phyloP scores from a whole-genome alignment of 1,284 basidiomycete genomes.

The Cryptococcus depauperatus region DNA sequence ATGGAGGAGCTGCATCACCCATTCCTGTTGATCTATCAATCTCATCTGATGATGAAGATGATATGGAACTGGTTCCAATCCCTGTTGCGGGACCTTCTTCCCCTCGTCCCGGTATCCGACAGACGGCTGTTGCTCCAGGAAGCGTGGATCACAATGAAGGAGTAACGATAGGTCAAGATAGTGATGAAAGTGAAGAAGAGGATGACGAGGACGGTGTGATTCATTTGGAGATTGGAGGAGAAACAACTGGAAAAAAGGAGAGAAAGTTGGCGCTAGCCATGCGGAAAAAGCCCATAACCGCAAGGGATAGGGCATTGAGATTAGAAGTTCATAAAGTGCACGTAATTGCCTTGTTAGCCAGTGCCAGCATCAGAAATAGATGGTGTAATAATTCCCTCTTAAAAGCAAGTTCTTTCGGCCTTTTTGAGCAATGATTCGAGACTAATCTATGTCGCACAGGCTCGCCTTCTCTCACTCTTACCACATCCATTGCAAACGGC shows the following conservation, averaged over 20 bases:
- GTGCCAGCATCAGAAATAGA: conserved; percentile 66
- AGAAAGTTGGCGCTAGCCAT: conserved; percentile 32
- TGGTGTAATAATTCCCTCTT: conserved; percentile 78
- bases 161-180: conserved; percentile 13
- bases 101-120: conserved; percentile 16
- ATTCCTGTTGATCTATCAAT: neutral
- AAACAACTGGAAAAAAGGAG: conserved; percentile 36
- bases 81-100: conserved; percentile 22
- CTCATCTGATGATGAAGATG: conserved; percentile 26
- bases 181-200: conserved; percentile 19
- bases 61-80: conserved; percentile 42
- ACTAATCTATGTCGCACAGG: conserved; percentile 19
- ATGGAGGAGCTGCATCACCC: conserved; percentile 1
- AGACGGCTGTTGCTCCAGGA: conserved; percentile 9
- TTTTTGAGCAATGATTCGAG: neutral
- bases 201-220: conserved; percentile 29
- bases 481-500: conserved; percentile 69
- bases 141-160: conserved; percentile 19
- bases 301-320: conserved; percentile 59
- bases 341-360: conserved; percentile 67
- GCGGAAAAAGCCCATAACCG: conserved; percentile 44
- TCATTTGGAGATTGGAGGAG: conserved; percentile 36
- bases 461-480: conserved; percentile 69
- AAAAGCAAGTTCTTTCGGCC: conserved; percentile 51
- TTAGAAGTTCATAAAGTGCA: conserved; percentile 81